phyloP scores from a whole-genome alignment of 805 yeast genomes.

The Suhomyces sp. region DNA sequence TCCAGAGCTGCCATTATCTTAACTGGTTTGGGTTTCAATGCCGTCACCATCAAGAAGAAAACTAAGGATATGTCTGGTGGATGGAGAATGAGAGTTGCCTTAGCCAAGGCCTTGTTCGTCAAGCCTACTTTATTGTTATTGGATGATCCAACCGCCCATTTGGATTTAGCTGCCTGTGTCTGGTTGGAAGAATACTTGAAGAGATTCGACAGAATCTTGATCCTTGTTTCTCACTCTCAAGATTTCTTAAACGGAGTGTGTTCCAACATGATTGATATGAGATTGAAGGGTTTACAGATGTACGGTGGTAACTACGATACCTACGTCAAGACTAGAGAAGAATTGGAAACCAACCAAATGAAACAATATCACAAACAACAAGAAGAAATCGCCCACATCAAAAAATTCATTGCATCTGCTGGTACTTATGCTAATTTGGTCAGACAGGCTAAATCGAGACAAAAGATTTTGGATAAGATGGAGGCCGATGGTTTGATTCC shows the following conservation, averaged over 20 bases:
- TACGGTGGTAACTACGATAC: slow-evolving; percentile 99
- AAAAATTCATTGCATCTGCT: slow-evolving; percentile 98
- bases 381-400: slow-evolving; percentile 97
- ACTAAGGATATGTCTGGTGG: slow-evolving; percentile 99
- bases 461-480: slow-evolving; percentile 99
- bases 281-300: slow-evolving; percentile 67
- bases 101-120: slow-evolving; percentile 96
- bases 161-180: slow-evolving; percentile 98
- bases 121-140: slow-evolving; percentile 92
- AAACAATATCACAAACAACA: slow-evolving; percentile 96
- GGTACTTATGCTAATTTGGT: slow-evolving; percentile 99
- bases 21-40: slow-evolving; percentile 95
- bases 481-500: slow-evolving; percentile 97
- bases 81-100: slow-evolving; percentile 99
- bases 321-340: slow-evolving; percentile 90
- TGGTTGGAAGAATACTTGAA: slow-evolving; percentile 98
- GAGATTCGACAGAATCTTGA: slow-evolving; percentile 89
- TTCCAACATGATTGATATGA: slow-evolving; percentile 97
- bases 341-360: slow-evolving; percentile 96
- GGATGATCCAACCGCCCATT: slow-evolving; percentile 99
- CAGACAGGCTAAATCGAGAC: slow-evolving; percentile 98
- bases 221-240: slow-evolving; percentile 95
- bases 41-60: slow-evolving; percentile 81
- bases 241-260: slow-evolving; percentile 99
- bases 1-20: slow-evolving; percentile 93